A percentile compares a stretch with the other conserved stretches of the same genome.
phyloP scores from a whole-genome alignment of 2,329 filamentous ascomycete species.

The Calonectria fujianensis region DNA sequence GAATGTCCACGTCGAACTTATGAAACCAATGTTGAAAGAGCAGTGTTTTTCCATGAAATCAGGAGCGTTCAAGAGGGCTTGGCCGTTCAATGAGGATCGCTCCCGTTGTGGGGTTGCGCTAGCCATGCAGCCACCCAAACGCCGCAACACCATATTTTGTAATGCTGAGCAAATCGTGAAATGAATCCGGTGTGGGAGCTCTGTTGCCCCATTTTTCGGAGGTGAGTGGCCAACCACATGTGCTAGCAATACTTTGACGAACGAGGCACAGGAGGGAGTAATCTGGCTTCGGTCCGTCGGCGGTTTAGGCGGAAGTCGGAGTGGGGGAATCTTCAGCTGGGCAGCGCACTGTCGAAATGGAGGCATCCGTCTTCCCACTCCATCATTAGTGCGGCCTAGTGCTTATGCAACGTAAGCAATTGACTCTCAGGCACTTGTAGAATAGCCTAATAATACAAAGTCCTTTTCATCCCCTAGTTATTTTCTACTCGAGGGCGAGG shows the following conservation, averaged over 20 bases:
- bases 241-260: neutral
- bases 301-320: slow-evolving; percentile 3
- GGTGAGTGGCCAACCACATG: too few relatives aligned
- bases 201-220: too few relatives aligned
- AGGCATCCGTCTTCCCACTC: neutral
- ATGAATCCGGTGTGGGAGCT: too few relatives aligned
- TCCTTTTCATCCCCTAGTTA: neutral
- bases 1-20: too few relatives aligned
- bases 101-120: too few relatives aligned
- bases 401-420: neutral
- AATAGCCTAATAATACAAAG: neutral
- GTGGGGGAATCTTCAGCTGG: slow-evolving; percentile 1
- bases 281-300: neutral
- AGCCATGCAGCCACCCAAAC: too few relatives aligned
- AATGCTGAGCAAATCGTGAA: too few relatives aligned
- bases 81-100: too few relatives aligned
- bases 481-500: neutral
- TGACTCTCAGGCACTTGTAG: neutral
- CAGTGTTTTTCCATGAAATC: too few relatives aligned
- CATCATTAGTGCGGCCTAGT: neutral
- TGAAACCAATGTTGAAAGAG: too few relatives aligned
- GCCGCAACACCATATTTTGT: too few relatives aligned
- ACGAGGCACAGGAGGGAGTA: neutral
- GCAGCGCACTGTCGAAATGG: neutral
- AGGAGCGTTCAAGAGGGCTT: too few relatives aligned